phyloP scores from a whole-genome alignment of 345 rosid genomes.

The Salix viminalis region DNA sequence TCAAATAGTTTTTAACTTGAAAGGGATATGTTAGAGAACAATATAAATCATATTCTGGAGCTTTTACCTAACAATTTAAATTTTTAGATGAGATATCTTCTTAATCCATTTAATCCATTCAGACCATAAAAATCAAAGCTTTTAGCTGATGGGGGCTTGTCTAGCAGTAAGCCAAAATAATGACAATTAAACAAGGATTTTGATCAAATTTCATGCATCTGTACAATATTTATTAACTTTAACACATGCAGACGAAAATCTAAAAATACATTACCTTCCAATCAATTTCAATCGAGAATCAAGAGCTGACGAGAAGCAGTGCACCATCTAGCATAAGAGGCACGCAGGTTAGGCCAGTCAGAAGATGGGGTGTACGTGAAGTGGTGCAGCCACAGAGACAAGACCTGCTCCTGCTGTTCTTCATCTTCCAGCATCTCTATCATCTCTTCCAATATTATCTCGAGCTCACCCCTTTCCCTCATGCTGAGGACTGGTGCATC shows the following conservation, averaged over 20 bases:
- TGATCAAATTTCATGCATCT: not conserved
- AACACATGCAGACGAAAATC: not conserved
- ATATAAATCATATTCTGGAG: no score
- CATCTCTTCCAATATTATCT: slow-evolving; percentile 53
- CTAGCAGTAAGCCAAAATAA: not conserved
- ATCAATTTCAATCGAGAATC: slow-evolving; percentile 12
- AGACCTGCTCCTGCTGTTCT: slow-evolving; percentile 63
- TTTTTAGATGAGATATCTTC: no score
- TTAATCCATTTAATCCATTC: no score
- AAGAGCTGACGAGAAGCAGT: slow-evolving; percentile 61
- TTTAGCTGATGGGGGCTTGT: not conserved
- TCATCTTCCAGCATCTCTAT: slow-evolving; percentile 48
- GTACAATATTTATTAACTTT: not conserved
- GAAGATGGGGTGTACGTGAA: slow-evolving; percentile 60
- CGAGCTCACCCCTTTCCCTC: slow-evolving; percentile 48
- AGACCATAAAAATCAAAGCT: no score
- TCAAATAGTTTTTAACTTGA: no score
- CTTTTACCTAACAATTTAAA: no score
- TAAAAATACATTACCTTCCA: not conserved
- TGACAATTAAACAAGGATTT: no score
- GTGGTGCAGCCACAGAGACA: slow-evolving; percentile 84
- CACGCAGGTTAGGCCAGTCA: slow-evolving; percentile 84
- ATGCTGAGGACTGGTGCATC: slow-evolving; percentile 57
- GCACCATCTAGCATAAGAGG: slow-evolving; percentile 66
- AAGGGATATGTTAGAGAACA: no score